Evolutionary conservation across 1,284 basidiomycete species (phyloP), one percentile per base, ranked within the genome.

Genomic region (Phenoliferia sp.): DNA sequence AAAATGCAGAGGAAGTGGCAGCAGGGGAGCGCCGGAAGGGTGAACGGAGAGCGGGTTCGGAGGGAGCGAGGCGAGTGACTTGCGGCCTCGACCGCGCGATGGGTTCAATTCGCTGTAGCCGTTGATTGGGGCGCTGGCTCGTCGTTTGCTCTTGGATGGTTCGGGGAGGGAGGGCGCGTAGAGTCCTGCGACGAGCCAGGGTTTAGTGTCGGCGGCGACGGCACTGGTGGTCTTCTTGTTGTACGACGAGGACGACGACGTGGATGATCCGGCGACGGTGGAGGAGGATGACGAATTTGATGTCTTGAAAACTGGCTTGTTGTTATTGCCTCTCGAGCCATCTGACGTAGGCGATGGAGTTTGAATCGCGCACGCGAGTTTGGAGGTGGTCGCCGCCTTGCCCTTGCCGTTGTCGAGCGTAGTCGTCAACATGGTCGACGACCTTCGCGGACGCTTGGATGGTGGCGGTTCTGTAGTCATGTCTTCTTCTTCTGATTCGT

Each of bases 141-240:
- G 36, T 26, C 61, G 64, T 35, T 58, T 65, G 36, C 28, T 61
- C n/a, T 36, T 29, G 2, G 56, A 56, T 33, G 58, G 35, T 1
- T 36, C 56, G 1, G 55, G n/a, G n/a, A n/a, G n/a, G n/a, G n/a
- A n/a, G 34, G 3, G 4, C 29, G 28, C 62, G 58, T 71, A 71
- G 32, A 71, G 48, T 2, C 70, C 70, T 12, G 39, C 26, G 28
- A 35, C 2, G 39, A 64, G 50, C 63, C 65, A 71, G 9, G 50
- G 17, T 39, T 71, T 71, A 19, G 63, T 67, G 48, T 71, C 69
- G 9, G 29, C 63, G n/a, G 17, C 31, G 12, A 15, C 10, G 31
- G 29, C 55, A 3, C 34, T 32, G 31, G 32, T 57, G n/a, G 9
- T 22, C 29, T 52, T 52, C 48, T 52, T 52, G 48, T 6, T 6